phyloP scores from a whole-genome alignment of 805 yeast species.

The Candida broadrunensis region DNA sequence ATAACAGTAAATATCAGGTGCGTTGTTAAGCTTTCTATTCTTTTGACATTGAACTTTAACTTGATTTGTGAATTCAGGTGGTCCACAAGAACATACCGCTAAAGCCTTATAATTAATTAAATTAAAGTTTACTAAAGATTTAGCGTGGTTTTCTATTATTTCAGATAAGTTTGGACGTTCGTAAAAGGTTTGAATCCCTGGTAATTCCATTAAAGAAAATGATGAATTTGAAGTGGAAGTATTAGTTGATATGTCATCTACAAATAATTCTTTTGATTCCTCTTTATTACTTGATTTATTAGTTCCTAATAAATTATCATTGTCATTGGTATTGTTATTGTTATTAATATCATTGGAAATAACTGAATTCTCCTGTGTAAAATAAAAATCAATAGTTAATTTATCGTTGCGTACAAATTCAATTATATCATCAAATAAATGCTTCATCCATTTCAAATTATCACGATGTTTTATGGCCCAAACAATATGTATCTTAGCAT shows the following conservation, averaged over 20 bases:
- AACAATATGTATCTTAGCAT: conserved; percentile 23
- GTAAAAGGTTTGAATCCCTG: background rate
- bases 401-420: conserved; percentile 19
- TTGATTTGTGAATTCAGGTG: conserved; percentile 24
- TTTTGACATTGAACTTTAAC: conserved; percentile 28
- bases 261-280: background rate
- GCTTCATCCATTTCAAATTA: conserved; percentile 36
- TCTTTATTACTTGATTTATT: background rate
- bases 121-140: background rate
- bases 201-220: background rate
- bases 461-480: conserved; percentile 27
- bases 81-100: conserved; percentile 44
- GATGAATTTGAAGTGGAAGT: background rate
- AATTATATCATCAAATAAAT: conserved; percentile 26
- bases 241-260: background rate
- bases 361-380: conserved; percentile 23
- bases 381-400: conserved; percentile 22
- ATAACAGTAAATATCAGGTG: conserved; percentile 42
- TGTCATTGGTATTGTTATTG: too few relatives aligned
- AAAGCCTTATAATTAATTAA: conserved; percentile 18
- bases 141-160: background rate
- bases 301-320: too few relatives aligned
- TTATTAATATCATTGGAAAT: too few relatives aligned
- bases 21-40: conserved; percentile 19
- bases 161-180: conserved; percentile 1